Evolutionary conservation across 805 yeast species (phyloP).

Genomic region (Yamadazyma akitaensis): DNA sequence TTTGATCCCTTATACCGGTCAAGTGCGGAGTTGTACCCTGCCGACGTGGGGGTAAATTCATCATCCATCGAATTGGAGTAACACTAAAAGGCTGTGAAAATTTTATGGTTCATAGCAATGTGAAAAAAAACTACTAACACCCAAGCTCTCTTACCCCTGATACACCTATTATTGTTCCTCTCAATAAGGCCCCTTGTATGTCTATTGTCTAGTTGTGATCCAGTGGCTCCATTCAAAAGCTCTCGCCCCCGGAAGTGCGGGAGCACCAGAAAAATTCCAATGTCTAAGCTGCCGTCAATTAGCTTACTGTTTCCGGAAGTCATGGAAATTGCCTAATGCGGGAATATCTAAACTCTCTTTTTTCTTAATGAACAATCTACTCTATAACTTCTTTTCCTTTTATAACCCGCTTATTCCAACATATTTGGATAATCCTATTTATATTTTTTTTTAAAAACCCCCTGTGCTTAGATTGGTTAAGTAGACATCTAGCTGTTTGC

Average conservation of each 20-base stretch:
- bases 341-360: slow-evolving; percentile 9
- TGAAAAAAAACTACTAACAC: too few species aligned
- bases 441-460: not conserved
- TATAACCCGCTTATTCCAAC: slow-evolving; percentile 1
- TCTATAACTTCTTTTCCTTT: not conserved
- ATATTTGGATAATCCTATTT: too few species aligned
- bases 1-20: too few species aligned
- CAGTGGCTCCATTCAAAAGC: too few species aligned
- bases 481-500: not conserved
- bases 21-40: too few species aligned
- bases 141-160: too few species aligned
- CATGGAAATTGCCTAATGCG: slow-evolving; percentile 6
- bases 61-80: not conserved
- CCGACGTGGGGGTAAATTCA: too few species aligned
- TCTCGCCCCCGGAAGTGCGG: not conserved
- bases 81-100: too few species aligned
- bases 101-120: too few species aligned
- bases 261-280: too few species aligned
- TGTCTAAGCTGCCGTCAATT: not conserved
- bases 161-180: not conserved
- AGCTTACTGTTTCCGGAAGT: slow-evolving; percentile 1
- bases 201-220: not conserved
- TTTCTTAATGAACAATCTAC: not conserved
- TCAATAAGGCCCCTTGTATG: not conserved
- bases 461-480: too few species aligned